phyloP scores from a whole-genome alignment of 805 yeast species.

The Candida boleticola region DNA sequence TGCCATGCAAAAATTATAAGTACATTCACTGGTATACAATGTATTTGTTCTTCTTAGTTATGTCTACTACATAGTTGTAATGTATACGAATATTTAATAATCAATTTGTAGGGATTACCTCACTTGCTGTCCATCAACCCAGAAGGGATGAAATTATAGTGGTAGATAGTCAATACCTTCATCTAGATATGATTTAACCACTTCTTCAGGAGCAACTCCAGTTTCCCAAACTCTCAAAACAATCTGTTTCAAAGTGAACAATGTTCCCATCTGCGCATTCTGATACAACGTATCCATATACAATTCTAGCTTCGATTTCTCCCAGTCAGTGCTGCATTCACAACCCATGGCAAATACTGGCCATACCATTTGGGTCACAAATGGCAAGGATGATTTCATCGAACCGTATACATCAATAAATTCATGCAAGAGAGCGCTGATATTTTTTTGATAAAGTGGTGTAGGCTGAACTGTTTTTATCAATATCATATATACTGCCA shows the following conservation, averaged over 20 bases:
- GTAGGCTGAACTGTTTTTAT: conserved; percentile 27
- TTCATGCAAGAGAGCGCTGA: conserved; percentile 38
- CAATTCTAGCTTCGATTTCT: conserved; percentile 24
- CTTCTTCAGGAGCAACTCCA: conserved; percentile 41
- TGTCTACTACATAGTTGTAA: conserved; percentile 4
- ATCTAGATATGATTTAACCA: conserved; percentile 47
- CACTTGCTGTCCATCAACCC: too few species aligned
- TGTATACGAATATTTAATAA: conserved; percentile 2
- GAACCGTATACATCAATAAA: conserved; percentile 47
- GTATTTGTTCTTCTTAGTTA: conserved; percentile 2
- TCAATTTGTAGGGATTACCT: background rate
- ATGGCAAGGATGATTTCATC: conserved; percentile 45
- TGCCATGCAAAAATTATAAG: conserved; percentile 97
- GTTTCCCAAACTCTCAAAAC: conserved; percentile 48
- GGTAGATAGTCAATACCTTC: conserved; percentile 53
- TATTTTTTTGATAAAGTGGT: conserved; percentile 18
- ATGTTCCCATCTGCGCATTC: conserved; percentile 55
- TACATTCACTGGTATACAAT: conserved; percentile 5
- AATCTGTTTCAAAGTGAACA: conserved; percentile 40
- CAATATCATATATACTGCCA: conserved; percentile 31
- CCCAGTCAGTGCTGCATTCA: conserved; percentile 34
- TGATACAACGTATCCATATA: conserved; percentile 43
- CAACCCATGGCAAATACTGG: conserved; percentile 53
- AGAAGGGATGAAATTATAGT: conserved; percentile 12
- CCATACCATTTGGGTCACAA: conserved; percentile 64